Evolutionary conservation across 1,284 basidiomycete species (phyloP).

Genomic region (Cryptococcus floricola): DNA sequence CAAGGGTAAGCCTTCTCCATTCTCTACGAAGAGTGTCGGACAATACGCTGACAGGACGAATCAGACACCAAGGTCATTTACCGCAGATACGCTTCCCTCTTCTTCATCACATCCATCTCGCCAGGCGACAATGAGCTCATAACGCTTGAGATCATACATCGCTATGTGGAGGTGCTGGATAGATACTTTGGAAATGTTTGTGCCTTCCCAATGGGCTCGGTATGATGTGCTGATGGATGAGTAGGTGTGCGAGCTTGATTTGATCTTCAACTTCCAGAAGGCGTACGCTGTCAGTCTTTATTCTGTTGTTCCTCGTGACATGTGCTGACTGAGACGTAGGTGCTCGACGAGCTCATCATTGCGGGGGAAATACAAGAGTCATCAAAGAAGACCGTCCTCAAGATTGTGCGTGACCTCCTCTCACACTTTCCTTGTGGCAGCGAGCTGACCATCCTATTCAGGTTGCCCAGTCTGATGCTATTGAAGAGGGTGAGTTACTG

Average conservation of each 20-base stretch:
- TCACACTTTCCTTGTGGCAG: not conserved
- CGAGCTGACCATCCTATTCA: constrained; percentile 14
- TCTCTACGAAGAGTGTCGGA: not conserved
- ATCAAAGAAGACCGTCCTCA: constrained; percentile 93
- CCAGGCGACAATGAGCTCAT: constrained; percentile 86
- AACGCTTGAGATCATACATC: constrained; percentile 94
- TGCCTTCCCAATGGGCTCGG: constrained; percentile 7
- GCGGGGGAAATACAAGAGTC: constrained; percentile 98
- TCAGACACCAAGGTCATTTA: constrained; percentile 94
- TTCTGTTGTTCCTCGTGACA: not conserved
- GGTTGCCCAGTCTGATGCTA: constrained; percentile 52
- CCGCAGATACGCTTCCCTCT: constrained; percentile 92
- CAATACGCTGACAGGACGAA: not conserved
- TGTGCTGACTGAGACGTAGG: constrained; percentile 53
- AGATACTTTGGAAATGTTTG: constrained; percentile 97
- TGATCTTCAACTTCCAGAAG: constrained; percentile 99
- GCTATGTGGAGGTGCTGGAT: constrained; percentile 98
- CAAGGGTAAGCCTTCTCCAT: constrained; percentile 64
- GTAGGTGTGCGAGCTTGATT: constrained; percentile 90
- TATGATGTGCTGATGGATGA: not conserved
- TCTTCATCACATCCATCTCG: constrained; percentile 93
- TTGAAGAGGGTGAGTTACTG: constrained; percentile 52
- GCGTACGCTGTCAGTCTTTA: constrained; percentile 72
- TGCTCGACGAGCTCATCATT: constrained; percentile 96
- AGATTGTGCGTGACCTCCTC: constrained; percentile 61